phyloP scores from a whole-genome alignment of 2,329 filamentous ascomycete genomes.

The Gnomoniopsis sp. region DNA sequence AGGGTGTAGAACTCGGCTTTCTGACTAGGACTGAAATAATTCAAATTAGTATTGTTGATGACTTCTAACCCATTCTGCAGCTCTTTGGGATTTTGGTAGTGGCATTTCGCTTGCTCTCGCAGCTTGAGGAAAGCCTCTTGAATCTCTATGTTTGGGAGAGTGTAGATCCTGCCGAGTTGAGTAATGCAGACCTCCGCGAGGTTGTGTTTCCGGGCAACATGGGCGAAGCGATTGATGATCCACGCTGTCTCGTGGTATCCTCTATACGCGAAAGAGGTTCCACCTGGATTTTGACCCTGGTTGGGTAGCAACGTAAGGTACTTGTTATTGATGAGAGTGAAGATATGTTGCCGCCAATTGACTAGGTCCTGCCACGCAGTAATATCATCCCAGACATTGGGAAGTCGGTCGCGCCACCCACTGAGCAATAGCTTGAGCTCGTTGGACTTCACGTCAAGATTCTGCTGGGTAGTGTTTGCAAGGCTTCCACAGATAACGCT shows the following conservation, averaged over 20 bases:
- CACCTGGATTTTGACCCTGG: constrained; percentile 76
- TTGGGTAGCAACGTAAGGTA: constrained; percentile 83
- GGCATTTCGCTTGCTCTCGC: constrained; percentile 97
- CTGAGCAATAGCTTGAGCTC: constrained; percentile 92
- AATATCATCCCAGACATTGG: constrained; percentile 99
- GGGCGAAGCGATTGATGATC: constrained; percentile 99
- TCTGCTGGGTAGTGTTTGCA: constrained; percentile 74
- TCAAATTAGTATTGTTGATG: constrained; percentile 99
- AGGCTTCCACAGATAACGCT: constrained; percentile 94
- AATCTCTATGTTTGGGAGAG: constrained; percentile 97
- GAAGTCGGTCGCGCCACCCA: constrained; percentile 91
- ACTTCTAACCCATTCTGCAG: constrained; percentile 91
- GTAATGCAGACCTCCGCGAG: constrained; percentile 96
- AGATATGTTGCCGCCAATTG: constrained; percentile 99
- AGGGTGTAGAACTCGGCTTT: constrained; percentile 99
- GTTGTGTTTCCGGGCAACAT: constrained; percentile 95
- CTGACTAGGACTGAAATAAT: constrained; percentile 93
- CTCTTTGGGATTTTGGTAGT: constrained; percentile 94
- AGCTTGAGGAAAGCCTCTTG: constrained; percentile 98
- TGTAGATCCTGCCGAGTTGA: constrained; percentile 96
- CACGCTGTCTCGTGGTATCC: constrained; percentile 98
- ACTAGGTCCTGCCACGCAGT: constrained; percentile 98
- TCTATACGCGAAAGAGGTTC: constrained; percentile 92
- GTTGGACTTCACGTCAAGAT: constrained; percentile 90
- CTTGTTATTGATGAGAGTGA: constrained; percentile 91